A percentile compares a stretch with the other conserved stretches of the same genome.
These are phyloP conservation scores for Diversispora eburnea DNA, from an alignment of 192 early-diverging fungal genomes.

Conservation along the genomic window DNA sequence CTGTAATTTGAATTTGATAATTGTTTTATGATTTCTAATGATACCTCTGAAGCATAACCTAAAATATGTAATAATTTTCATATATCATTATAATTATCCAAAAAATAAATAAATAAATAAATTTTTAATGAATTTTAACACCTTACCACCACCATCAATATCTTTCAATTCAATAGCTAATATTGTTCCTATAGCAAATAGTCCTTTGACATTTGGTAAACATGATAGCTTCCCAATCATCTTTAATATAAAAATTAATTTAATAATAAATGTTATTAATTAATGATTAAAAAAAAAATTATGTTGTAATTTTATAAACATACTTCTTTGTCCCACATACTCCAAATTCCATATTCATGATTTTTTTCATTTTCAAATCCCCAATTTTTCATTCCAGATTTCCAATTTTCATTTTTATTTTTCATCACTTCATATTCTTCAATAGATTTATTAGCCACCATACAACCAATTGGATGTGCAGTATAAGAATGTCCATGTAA, in stretches of 20 bases:
- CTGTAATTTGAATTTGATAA: conserved; percentile 32
- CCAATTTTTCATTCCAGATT: conserved; percentile 32
- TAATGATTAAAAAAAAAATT: conserved; percentile 1
- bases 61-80: background rate
- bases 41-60: conserved; percentile 54
- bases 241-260: conserved; percentile 15
- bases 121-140: background rate
- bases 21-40: conserved; percentile 35
- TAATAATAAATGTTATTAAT: background rate
- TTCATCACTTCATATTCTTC: conserved; percentile 48
- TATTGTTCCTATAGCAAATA: conserved; percentile 65
- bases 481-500: conserved; percentile 84
- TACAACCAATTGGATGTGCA: conserved; percentile 77
- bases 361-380: conserved; percentile 38
- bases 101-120: conserved; percentile 33
- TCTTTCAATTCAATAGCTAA: conserved; percentile 62
- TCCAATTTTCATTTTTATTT: background rate
- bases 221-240: conserved; percentile 48
- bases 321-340: conserved; percentile 51
- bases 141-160: conserved; percentile 28
- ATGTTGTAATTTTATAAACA: background rate
- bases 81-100: conserved; percentile 28
- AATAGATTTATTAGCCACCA: conserved; percentile 59
- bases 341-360: conserved; percentile 32
- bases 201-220: conserved; percentile 57